Percentiles rank a stretch among this genome's conserved stretches.
Evolutionary conservation across 2,329 filamentous ascomycete genomes (phyloP).

Genomic region (Colletotrichum cereale): DNA sequence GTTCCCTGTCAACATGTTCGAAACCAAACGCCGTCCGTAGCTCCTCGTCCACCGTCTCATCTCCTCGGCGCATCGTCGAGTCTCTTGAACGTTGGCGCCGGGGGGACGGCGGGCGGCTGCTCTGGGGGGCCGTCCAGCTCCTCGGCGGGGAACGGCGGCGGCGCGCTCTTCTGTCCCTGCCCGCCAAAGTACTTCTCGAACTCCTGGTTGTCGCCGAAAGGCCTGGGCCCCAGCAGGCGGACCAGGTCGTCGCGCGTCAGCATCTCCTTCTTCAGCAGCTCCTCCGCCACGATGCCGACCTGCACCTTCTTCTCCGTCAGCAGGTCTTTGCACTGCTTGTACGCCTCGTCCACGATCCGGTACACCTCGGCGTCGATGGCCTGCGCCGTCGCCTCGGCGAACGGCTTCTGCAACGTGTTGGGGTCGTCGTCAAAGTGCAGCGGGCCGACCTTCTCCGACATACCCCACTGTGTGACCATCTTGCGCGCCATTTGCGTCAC

Average conservation of each 20-base stretch:
- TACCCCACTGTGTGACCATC: constrained; percentile 99
- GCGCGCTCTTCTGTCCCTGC: constrained; percentile 64
- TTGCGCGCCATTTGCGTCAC: constrained; percentile 94
- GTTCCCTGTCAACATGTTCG: neutral
- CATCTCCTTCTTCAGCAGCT: constrained; percentile 92
- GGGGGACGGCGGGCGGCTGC: constrained; percentile 45
- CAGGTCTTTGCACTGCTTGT: constrained; percentile 88
- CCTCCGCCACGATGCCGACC: constrained; percentile 90
- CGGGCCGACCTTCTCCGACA: constrained; percentile 94
- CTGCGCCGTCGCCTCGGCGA: constrained; percentile 93
- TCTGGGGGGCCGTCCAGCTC: constrained; percentile 55
- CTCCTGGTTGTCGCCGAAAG: constrained; percentile 87
- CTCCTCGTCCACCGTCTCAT: constrained; percentile 27
- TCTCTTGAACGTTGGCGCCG: constrained; percentile 49
- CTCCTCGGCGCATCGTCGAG: constrained; percentile 42
- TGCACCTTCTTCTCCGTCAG: constrained; percentile 88
- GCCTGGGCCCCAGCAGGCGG: constrained; percentile 84
- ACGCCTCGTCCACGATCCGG: constrained; percentile 91
- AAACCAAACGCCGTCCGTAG: neutral
- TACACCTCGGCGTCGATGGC: constrained; percentile 93
- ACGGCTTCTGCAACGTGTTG: constrained; percentile 91
- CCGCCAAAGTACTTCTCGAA: constrained; percentile 94
- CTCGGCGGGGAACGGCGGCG: constrained; percentile 66
- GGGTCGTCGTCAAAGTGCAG: constrained; percentile 90
- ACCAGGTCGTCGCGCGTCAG: constrained; percentile 93